These are phyloP conservation scores for Sindora glabra DNA, from an alignment of 306 rosid species.

Conservation along the genomic window DNA sequence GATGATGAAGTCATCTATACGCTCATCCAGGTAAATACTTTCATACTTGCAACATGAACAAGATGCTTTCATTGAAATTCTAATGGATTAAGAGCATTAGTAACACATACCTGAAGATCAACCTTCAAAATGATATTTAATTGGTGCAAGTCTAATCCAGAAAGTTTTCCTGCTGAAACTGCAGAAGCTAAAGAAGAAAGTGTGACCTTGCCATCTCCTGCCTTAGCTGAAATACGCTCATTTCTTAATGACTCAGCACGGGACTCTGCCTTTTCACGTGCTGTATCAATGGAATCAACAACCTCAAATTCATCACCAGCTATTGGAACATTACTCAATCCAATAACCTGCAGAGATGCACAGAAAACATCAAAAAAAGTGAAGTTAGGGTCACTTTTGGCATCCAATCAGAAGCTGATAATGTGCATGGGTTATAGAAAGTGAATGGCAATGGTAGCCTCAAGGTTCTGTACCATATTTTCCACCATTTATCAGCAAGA, in stretches of 20 bases:
- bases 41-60: constrained; percentile 7
- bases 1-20: not conserved
- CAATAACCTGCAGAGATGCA: constrained; percentile 54
- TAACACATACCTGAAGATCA: constrained; percentile 82
- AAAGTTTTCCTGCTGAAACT: constrained; percentile 66
- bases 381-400: not conserved
- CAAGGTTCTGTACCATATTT: not conserved
- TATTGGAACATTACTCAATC: constrained; percentile 80
- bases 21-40: constrained; percentile 4
- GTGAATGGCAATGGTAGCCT: not conserved
- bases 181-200: constrained; percentile 99
- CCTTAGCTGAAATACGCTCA: constrained; percentile 91
- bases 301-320: constrained; percentile 97
- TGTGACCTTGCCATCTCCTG: constrained; percentile 94
- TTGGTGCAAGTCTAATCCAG: constrained; percentile 96
- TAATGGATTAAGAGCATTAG: not conserved
- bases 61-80: not conserved
- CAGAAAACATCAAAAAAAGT: constrained; percentile 2
- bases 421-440: not conserved
- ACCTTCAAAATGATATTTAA: constrained; percentile 86
- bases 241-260: constrained; percentile 64
- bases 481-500: not conserved
- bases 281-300: constrained; percentile 72
- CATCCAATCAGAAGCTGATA: constrained; percentile 4
- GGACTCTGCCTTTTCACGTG: constrained; percentile 85